These are phyloP conservation scores for Aspergillus carlsbadensis DNA, from an alignment of 495 filamentous ascomycete species.

Conservation along the genomic window DNA sequence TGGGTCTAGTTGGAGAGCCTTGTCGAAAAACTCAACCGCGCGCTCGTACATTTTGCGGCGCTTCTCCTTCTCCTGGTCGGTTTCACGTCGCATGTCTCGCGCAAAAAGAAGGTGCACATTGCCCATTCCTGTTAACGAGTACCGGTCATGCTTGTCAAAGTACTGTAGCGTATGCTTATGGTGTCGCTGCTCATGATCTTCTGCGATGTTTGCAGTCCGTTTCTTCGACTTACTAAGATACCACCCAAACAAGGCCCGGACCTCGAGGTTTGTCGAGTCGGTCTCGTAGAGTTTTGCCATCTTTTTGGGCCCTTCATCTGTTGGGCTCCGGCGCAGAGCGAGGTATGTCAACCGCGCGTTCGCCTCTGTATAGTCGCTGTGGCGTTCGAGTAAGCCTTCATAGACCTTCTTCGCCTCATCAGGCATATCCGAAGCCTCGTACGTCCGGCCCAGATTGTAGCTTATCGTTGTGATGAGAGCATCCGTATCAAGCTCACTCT, in stretches of 20 bases:
- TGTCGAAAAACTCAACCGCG: conserved; percentile 98
- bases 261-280: conserved; percentile 80
- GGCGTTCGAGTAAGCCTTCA: conserved; percentile 75
- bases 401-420: conserved; percentile 87
- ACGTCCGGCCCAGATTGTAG: conserved; percentile 95
- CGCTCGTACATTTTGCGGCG: conserved; percentile 80
- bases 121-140: conserved; percentile 93
- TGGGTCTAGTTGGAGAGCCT: conserved; percentile 86
- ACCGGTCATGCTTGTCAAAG: conserved; percentile 94
- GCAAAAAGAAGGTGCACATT: conserved; percentile 84
- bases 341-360: conserved; percentile 86
- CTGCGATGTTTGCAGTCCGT: conserved; percentile 71
- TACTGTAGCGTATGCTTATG: conserved; percentile 94
- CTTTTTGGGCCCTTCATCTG: conserved; percentile 79
- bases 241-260: conserved; percentile 90
- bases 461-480: conserved; percentile 90
- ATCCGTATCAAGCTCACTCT: conserved; percentile 69
- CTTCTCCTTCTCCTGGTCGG: conserved; percentile 86
- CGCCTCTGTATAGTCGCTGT: conserved; percentile 89
- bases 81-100: conserved; percentile 89
- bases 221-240: conserved; percentile 85
- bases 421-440: conserved; percentile 76
- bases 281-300: conserved; percentile 79
- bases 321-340: conserved; percentile 76
- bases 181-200: conserved; percentile 88